Percentiles rank a stretch among this genome's conserved stretches.
phyloP scores from a whole-genome alignment of 192 early-diverging fungal species.

The Coemansia javaensis region DNA sequence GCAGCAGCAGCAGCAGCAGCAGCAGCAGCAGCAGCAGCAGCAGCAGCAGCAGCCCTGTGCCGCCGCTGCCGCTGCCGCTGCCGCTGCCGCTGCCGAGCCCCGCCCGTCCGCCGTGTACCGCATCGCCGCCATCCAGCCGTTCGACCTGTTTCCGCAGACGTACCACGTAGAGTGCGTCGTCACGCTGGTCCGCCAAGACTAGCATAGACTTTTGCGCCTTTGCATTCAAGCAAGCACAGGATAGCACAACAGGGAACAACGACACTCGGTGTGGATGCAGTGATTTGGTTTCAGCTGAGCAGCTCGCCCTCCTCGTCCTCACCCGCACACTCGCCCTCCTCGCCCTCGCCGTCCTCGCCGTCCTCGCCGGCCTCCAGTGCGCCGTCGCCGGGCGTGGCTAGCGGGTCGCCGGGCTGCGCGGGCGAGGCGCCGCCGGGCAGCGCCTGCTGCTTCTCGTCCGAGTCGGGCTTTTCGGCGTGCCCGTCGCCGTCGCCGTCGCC shows the following conservation, averaged over 20 bases:
- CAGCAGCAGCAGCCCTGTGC: too few species aligned
- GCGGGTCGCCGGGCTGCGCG: conserved; percentile 8
- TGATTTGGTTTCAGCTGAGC: conserved; percentile 11
- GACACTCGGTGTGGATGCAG: too few species aligned
- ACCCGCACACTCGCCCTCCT: conserved; percentile 26
- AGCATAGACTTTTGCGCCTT: too few species aligned
- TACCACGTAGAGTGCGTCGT: conserved; percentile 64
- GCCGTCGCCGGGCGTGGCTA: conserved; percentile 17
- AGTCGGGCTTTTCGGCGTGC: conserved; percentile 10
- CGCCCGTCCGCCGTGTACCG: conserved; percentile 54
- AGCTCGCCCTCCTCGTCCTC: conserved; percentile 46
- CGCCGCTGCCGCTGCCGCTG: too few species aligned
- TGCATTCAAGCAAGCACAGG: too few species aligned
- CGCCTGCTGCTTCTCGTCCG: conserved; percentile 8
- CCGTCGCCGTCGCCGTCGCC: conserved; percentile 6
- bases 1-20: too few species aligned
- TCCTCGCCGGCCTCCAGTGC: not conserved
- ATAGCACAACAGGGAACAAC: too few species aligned
- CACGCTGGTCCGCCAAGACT: conserved; percentile 53
- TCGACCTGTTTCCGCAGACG: conserved; percentile 74
- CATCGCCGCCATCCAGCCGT: conserved; percentile 57
- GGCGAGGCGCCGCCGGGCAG: conserved; percentile 15
- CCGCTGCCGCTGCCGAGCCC: conserved; percentile 1
- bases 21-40: too few species aligned
- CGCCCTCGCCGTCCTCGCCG: conserved; percentile 4